Evolutionary conservation across 495 filamentous ascomycete genomes (phyloP).

Genomic region (Penicillium desertorum): DNA sequence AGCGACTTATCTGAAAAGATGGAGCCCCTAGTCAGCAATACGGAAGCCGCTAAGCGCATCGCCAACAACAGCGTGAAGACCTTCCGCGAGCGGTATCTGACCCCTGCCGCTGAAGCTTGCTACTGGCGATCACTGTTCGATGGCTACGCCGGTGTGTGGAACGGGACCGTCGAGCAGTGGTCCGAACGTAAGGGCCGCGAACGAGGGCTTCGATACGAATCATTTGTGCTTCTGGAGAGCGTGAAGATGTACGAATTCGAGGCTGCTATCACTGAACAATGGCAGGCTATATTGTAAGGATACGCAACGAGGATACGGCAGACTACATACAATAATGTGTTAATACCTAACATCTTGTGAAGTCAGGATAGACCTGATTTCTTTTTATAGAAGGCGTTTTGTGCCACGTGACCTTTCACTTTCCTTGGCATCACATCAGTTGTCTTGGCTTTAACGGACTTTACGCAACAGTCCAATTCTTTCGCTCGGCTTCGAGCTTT

Average conservation of each 20-base stretch:
- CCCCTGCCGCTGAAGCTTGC: slow-evolving; percentile 57
- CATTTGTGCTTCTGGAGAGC: slow-evolving; percentile 40
- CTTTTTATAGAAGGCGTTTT: slow-evolving; percentile 2
- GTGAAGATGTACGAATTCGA: slow-evolving; percentile 35
- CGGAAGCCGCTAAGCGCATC: slow-evolving; percentile 48
- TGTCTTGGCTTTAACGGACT: no score
- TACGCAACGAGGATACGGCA: background rate
- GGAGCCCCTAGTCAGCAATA: slow-evolving; percentile 44
- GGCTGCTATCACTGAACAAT: slow-evolving; percentile 11
- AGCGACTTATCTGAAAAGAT: slow-evolving; percentile 56
- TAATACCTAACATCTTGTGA: background rate
- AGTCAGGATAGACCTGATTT: background rate
- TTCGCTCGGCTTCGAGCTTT: background rate
- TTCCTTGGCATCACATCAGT: no score
- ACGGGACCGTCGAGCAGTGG: slow-evolving; percentile 31
- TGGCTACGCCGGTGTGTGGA: slow-evolving; percentile 47
- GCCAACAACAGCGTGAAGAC: slow-evolving; percentile 54
- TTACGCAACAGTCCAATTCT: no score
- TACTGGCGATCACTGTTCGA: slow-evolving; percentile 57
- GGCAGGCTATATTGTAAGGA: slow-evolving; percentile 1
- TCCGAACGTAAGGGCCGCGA: slow-evolving; percentile 20
- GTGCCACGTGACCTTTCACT: no score
- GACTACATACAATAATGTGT: slow-evolving; percentile 11
- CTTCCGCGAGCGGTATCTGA: slow-evolving; percentile 59
- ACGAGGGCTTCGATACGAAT: slow-evolving; percentile 43